These are phyloP conservation scores for Murraya paniculata DNA, from an alignment of 345 rosid genomes.

Conservation along the genomic window DNA sequence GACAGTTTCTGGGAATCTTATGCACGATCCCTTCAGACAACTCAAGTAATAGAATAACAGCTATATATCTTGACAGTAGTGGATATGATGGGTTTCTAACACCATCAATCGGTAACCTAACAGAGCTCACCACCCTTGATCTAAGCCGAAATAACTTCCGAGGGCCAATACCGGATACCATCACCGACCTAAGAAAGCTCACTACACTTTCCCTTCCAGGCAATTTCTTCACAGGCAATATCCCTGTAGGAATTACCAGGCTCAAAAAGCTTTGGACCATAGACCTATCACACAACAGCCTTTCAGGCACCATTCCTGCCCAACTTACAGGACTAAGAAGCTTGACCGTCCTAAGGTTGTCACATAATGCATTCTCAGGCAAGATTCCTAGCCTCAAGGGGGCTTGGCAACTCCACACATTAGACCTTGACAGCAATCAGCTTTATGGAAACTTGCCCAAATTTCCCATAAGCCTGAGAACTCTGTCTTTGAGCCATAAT, in stretches of 20 bases:
- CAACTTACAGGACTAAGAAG: slow-evolving; percentile 40
- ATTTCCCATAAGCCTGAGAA: slow-evolving; percentile 45
- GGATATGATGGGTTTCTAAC: slow-evolving; percentile 60
- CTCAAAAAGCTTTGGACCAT: slow-evolving; percentile 34
- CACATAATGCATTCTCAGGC: slow-evolving; percentile 44
- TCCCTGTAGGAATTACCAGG: slow-evolving; percentile 26
- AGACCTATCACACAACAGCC: slow-evolving; percentile 47
- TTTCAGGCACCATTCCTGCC: slow-evolving; percentile 42
- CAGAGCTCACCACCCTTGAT: slow-evolving; percentile 47
- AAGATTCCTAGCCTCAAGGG: slow-evolving; percentile 47
- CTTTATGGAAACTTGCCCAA: slow-evolving; percentile 42
- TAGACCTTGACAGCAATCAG: slow-evolving; percentile 45
- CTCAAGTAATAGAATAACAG: slow-evolving; percentile 35
- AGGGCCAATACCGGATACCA: slow-evolving; percentile 51
- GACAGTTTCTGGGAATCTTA: slow-evolving; percentile 45
- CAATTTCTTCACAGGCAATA: slow-evolving; percentile 52
- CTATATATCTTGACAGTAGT: slow-evolving; percentile 46
- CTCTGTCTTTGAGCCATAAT: slow-evolving; percentile 36
- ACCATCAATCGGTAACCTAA: slow-evolving; percentile 42
- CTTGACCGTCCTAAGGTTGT: slow-evolving; percentile 30
- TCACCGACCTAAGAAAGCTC: slow-evolving; percentile 42
- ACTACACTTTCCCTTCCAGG: slow-evolving; percentile 29
- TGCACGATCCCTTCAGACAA: slow-evolving; percentile 44
- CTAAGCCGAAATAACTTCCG: slow-evolving; percentile 47
- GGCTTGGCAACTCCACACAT: slow-evolving; percentile 45